These are phyloP conservation scores for Schizonepeta tenuifolia DNA, from an alignment of 257 asterid species.

Conservation along the genomic window DNA sequence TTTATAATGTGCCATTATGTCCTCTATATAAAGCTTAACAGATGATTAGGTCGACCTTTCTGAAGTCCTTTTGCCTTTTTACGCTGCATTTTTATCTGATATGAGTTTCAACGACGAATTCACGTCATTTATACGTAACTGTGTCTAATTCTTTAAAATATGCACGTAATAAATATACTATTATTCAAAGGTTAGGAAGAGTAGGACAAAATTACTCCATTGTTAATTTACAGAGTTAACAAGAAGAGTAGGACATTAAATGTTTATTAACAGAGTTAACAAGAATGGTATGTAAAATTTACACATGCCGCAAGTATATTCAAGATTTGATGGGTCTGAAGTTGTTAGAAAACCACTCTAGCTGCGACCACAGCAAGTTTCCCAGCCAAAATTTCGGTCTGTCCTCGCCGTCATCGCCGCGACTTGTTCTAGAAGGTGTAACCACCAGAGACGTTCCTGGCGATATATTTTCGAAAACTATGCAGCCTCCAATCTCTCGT, in stretches of 20 bases:
- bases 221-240: conserved; percentile 25
- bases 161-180: too few species aligned
- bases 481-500: conserved; percentile 62
- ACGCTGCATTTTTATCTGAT: too few species aligned
- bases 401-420: conserved; percentile 10
- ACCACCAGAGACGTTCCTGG: conserved; percentile 22
- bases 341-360: conserved; percentile 67
- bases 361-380: conserved; percentile 74
- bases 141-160: neutral
- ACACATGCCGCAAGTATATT: neutral
- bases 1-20: neutral
- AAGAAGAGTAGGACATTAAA: neutral
- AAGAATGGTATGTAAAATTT: neutral
- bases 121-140: too few species aligned
- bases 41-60: too few species aligned
- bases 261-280: conserved; percentile 24
- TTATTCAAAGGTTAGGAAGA: too few species aligned
- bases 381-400: conserved; percentile 60
- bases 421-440: conserved; percentile 35
- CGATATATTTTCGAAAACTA: conserved; percentile 41
- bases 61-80: too few species aligned
- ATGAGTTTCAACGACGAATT: too few species aligned
- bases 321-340: conserved; percentile 60
- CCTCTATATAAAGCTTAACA: neutral
- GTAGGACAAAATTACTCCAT: too few species aligned